Evolutionary conservation across 352 stramenopile species (phyloP), one percentile per base, ranked within the genome.

Genomic region (Phytophthora citricola): DNA sequence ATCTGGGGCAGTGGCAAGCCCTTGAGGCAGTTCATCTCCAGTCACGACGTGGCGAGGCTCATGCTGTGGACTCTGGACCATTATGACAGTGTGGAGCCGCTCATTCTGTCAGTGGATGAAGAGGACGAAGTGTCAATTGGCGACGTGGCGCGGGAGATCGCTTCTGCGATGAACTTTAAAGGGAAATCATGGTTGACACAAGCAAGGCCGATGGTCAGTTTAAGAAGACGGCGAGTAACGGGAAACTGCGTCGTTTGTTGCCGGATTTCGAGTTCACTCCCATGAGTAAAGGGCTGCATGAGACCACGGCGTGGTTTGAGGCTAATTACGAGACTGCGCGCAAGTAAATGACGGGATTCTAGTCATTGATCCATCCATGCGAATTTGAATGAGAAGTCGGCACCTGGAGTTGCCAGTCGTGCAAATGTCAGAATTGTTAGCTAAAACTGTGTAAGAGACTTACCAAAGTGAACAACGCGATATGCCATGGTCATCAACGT

Each of bases 221-320:
- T 83, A 99, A 99, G 83, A 99, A 99, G 84, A 99, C 98, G 12
- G 97, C 97, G 3, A 97, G 83, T 68, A 99, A 99, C 69, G 91
- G 82, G 15, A 99, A 99, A 68, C 78, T 99, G 63, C 87, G 93
- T 22, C 70, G 63, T 36, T 86, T 94, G 24, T 68, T 89, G 40
- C 96, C 97, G 4, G 64, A 78, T 7, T 99, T 99, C 69, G 65
- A 98, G 67, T 99, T 99, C 74, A 99, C 94, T 14, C 67, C 88
- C 5, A 98, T 99, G 29, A 69, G 86, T 20, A 78, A 98, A 15
- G 97, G 95, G 0, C 66, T 93, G 5, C 56, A 31, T 10, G 73
- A 89, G 36, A 69, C 81, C 1, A 76, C 87, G 7, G 48, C 34
- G 17, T 93, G 85, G 85, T 91, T 91, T 43, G 60, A 79, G 34